Evolutionary conservation across 768 basidiomycete genomes (phyloP), one percentile per base, ranked within the genome.

Genomic region (Psilocybe cyanescens): DNA sequence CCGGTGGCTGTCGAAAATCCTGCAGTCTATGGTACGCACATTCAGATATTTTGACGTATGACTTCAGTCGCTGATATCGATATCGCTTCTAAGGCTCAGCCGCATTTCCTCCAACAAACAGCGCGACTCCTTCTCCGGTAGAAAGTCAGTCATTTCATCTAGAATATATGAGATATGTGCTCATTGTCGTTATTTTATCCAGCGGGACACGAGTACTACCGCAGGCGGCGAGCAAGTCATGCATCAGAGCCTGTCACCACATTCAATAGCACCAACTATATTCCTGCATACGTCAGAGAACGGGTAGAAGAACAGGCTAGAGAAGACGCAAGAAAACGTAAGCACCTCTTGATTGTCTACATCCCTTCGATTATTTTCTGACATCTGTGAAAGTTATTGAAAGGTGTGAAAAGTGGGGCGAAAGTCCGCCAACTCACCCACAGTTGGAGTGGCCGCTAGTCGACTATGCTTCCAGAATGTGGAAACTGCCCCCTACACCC

Each of bases 401-500:
- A 48, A 11, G 17, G 29, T 3, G 14, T 28, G 35, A 48, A 16
- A 31, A 16, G 5, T 53, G 14, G 14, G 51, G 31, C 5, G n/a
- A 53, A 9, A 16, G 33, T 60, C 78, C 41, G n/a, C 41, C 64
- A 63, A 81, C 54, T 75, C 64, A 65, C 35, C 58, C 58, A n/a
- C 57, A 55, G 39, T 63, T 68, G 9, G 54, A 65, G 45, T 86
- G 84, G 85, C 80, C 79, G 54, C 67, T 85, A 16, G 74, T 82
- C 46, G 80, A 82, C 16, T 82, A 71, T 58, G 70, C 72, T 56
- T 50, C 47, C 31, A 70, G 74, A 47, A 72, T 66, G 52, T 62
- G 67, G 24, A 65, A 68, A 57, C 68, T 72, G 11, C 52, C 52
- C 9, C 33, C 17, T 48, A 75, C 67, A 45, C 81, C 75, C 7